These are phyloP conservation scores for Mrakia frigida DNA, from an alignment of 768 basidiomycete species.

Conservation along the genomic window DNA sequence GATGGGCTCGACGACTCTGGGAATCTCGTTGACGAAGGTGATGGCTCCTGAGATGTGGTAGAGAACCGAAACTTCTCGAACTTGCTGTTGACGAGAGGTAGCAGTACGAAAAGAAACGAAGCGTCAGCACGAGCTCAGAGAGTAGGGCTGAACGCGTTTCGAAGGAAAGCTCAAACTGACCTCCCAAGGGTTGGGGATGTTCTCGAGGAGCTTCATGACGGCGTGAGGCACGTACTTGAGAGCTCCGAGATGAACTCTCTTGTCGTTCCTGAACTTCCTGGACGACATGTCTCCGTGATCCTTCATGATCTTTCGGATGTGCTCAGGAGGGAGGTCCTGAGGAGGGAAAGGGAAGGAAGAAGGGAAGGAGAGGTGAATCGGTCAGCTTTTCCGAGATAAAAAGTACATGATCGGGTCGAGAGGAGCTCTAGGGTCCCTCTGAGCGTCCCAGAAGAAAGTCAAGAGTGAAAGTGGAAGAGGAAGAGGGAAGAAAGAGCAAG, in stretches of 20 bases:
- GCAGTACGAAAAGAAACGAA: background rate
- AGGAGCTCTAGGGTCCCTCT: background rate
- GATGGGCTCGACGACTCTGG: conserved; percentile 91
- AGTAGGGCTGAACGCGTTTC: no score
- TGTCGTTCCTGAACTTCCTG: conserved; percentile 98
- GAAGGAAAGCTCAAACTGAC: conserved; percentile 34
- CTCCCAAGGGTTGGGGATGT: conserved; percentile 96
- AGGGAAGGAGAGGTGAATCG: background rate
- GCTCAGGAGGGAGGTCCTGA: conserved; percentile 91
- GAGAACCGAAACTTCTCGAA: conserved; percentile 94
- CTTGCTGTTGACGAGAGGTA: conserved; percentile 55
- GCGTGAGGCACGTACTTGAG: conserved; percentile 95
- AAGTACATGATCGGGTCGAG: background rate
- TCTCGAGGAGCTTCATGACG: conserved; percentile 97
- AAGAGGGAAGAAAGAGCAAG: background rate
- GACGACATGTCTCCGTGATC: conserved; percentile 99
- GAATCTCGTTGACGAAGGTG: conserved; percentile 98
- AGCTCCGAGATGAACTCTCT: conserved; percentile 96
- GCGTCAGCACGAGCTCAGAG: background rate
- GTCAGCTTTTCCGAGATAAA: background rate
- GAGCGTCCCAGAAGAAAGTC: no score
- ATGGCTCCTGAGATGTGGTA: conserved; percentile 99
- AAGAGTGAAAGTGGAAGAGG: background rate
- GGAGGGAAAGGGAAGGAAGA: background rate
- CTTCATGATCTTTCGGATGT: conserved; percentile 98